Conservation (phyloP, 768 basidiomycete genomes). For the Termitomyces sp. region DNA sequence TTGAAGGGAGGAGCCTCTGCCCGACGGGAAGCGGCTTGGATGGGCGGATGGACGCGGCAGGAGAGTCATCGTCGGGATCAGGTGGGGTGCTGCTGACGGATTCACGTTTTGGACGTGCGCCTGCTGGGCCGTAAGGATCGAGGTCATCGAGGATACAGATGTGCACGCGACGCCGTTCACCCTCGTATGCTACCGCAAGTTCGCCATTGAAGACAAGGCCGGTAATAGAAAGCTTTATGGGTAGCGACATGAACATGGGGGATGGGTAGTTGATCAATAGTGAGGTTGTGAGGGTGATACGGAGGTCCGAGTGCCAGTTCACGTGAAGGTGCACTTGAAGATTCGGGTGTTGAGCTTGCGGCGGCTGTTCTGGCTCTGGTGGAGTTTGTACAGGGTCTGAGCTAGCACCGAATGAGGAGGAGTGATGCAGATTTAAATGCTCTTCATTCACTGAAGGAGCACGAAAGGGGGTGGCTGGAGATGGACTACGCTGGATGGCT, state of each 20-base stretch:
- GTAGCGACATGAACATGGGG: constrained; percentile 93
- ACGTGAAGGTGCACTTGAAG: constrained; percentile 88
- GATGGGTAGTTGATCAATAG: constrained; percentile 97
- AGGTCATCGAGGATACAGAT: constrained; percentile 86
- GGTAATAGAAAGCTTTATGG: constrained; percentile 90
- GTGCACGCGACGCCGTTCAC: constrained; percentile 76
- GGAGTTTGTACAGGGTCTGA: constrained; percentile 20
- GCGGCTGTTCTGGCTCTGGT: constrained; percentile 7
- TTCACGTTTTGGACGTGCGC: constrained; percentile 48
- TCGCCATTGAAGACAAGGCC: constrained; percentile 86
- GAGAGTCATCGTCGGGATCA: constrained; percentile 60
- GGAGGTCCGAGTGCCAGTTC: constrained; percentile 84
- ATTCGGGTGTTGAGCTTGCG: constrained; percentile 45
- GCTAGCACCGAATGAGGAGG: constrained; percentile 7
- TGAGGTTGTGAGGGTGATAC: constrained; percentile 87
- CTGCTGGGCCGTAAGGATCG: constrained; percentile 82
- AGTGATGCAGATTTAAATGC: constrained; percentile 6
- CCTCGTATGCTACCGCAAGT: constrained; percentile 89
- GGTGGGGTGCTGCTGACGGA: constrained; percentile 49
- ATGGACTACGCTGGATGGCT: constrained; percentile 33
- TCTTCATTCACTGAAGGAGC: constrained; percentile 14
- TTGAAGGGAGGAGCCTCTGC: constrained; percentile 78
- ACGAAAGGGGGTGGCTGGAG: constrained; percentile 33
- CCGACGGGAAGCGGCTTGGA: constrained; percentile 77
- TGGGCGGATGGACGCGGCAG: constrained; percentile 38